Percentiles rank a stretch among this genome's conserved stretches.
These are phyloP conservation scores for Psophocarpus tetragonolobus DNA, from an alignment of 306 rosid species.

Conservation along the genomic window DNA sequence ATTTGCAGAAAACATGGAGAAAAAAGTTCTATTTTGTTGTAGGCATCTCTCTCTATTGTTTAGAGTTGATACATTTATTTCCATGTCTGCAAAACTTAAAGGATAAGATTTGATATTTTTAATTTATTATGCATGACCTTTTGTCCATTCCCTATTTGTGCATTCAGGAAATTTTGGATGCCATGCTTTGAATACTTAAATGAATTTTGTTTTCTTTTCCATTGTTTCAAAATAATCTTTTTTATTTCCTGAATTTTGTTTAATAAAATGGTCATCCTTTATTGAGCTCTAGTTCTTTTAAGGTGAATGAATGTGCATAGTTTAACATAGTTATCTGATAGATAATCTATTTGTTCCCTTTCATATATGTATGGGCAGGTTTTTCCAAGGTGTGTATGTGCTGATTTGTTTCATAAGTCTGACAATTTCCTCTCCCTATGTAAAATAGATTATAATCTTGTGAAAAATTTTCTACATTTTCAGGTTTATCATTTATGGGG, in stretches of 20 bases:
- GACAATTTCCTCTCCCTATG: conserved; percentile 1
- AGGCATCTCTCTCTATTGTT: background rate
- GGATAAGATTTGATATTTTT: background rate
- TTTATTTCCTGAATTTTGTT: background rate
- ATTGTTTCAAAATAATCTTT: background rate
- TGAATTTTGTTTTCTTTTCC: background rate
- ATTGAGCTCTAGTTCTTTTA: background rate
- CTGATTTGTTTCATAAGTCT: background rate
- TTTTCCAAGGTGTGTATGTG: conserved; percentile 4
- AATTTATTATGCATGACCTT: background rate
- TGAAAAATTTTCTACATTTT: conserved; percentile 20
- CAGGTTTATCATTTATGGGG: conserved; percentile 38
- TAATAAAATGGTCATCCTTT: background rate
- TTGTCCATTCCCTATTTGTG: background rate
- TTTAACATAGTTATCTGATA: background rate
- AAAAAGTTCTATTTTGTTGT: background rate
- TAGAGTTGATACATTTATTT: conserved; percentile 24
- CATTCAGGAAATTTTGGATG: background rate
- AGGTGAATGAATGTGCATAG: conserved; percentile 14
- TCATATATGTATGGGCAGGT: background rate
- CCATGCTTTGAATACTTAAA: background rate
- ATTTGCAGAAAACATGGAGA: background rate
- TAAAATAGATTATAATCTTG: conserved; percentile 32
- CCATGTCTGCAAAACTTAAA: background rate
- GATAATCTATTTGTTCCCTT: background rate